Evolutionary conservation across 306 rosid genomes (phyloP).

Genomic region (Trifolium dubium): DNA sequence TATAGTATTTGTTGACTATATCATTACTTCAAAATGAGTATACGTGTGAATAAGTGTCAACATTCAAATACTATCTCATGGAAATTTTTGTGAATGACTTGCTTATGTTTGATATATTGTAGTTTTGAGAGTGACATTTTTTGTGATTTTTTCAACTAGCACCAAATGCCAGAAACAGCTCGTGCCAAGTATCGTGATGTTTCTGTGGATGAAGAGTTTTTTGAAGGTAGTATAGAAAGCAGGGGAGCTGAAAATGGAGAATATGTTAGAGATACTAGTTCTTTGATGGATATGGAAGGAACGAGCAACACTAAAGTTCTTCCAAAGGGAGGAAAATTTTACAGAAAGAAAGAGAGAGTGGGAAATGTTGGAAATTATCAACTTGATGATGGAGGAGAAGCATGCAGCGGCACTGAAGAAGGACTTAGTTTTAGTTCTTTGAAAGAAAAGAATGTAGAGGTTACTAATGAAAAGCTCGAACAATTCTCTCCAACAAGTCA

Average conservation of each 20-base stretch:
- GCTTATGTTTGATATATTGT: constrained; percentile 38
- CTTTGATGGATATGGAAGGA: constrained; percentile 65
- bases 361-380: constrained; percentile 54
- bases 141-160: constrained; percentile 51
- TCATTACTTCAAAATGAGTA: constrained; percentile 23
- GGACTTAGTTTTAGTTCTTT: constrained; percentile 54
- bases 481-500: constrained; percentile 54
- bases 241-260: constrained; percentile 79
- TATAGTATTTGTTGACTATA: constrained; percentile 29
- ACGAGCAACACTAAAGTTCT: constrained; percentile 59
- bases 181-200: constrained; percentile 52
- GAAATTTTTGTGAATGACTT: constrained; percentile 47
- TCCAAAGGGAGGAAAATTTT: constrained; percentile 54
- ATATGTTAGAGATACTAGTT: constrained; percentile 60
- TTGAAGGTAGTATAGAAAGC: constrained; percentile 72
- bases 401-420: constrained; percentile 90
- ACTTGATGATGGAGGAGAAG: constrained; percentile 85
- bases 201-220: constrained; percentile 57
- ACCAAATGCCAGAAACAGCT: constrained; percentile 47
- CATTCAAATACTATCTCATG: constrained; percentile 40
- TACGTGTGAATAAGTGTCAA: constrained; percentile 34
- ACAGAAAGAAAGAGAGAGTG: constrained; percentile 65
- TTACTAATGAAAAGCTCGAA: constrained; percentile 58
- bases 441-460: constrained; percentile 63
- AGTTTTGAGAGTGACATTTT: constrained; percentile 19